Conservation (phyloP, 805 yeast genomes). For the Sugiyamaella floridensis region DNA sequence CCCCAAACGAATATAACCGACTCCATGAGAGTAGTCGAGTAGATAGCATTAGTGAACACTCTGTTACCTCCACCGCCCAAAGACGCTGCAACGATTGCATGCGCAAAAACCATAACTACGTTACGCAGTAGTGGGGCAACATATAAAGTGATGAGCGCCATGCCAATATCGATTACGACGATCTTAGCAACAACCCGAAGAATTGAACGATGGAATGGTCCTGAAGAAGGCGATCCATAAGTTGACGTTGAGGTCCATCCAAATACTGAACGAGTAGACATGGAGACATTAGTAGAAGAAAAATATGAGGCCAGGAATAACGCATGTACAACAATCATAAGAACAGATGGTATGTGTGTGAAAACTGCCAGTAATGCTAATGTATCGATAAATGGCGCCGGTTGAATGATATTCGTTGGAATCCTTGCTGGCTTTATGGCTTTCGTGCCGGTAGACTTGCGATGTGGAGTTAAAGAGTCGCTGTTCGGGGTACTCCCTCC, state of each 20-base stretch:
- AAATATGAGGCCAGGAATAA: conserved; percentile 22
- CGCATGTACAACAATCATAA: conserved; percentile 24
- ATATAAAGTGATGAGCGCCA: conserved; percentile 18
- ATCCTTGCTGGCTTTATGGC: conserved; percentile 4
- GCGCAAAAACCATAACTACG: conserved; percentile 25
- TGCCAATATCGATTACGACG: conserved; percentile 19
- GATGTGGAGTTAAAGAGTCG: background rate
- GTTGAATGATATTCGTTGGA: conserved; percentile 24
- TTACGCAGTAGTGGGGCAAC: conserved; percentile 13
- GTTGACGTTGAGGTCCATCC: conserved; percentile 16
- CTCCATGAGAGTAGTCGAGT: conserved; percentile 26
- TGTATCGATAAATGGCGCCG: conserved; percentile 30
- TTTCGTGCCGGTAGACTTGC: conserved; percentile 1
- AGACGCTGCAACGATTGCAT: conserved; percentile 27
- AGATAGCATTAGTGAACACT: conserved; percentile 26
- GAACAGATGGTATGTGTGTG: conserved; percentile 25
- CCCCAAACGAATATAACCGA: conserved; percentile 15
- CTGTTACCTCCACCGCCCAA: conserved; percentile 29
- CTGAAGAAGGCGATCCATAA: conserved; percentile 8
- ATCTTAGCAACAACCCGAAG: conserved; percentile 8
- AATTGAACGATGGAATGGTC: conserved; percentile 1
- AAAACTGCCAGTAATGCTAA: conserved; percentile 30
- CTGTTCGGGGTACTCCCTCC: background rate
- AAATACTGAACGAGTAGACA: conserved; percentile 12
- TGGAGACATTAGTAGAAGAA: conserved; percentile 9